These are phyloP conservation scores for Hyaloperonospora brassicae DNA, from an alignment of 352 stramenopile species.

Conservation along the genomic window DNA sequence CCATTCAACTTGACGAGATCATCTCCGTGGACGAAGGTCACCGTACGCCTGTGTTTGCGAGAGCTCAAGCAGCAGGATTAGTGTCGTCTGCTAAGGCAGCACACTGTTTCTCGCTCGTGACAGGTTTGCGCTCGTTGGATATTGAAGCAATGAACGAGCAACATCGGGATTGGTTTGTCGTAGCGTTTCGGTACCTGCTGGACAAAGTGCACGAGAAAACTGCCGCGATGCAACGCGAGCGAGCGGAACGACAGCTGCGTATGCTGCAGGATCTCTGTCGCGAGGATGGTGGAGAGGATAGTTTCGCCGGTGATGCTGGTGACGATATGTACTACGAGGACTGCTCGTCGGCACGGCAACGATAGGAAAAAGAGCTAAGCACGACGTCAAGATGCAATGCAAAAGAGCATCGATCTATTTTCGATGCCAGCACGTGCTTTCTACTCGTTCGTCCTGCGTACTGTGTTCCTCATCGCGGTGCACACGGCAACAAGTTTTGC, in stretches of 20 bases:
- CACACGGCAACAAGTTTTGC: constrained; percentile 46
- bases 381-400: constrained; percentile 18
- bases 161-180: constrained; percentile 78
- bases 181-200: constrained; percentile 78
- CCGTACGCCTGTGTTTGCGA: constrained; percentile 56
- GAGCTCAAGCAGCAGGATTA: constrained; percentile 29
- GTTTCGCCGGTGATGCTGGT: constrained; percentile 19
- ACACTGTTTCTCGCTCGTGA: constrained; percentile 71
- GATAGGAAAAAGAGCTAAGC: neutral
- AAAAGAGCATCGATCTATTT: constrained; percentile 22
- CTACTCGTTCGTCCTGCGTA: neutral
- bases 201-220: constrained; percentile 84
- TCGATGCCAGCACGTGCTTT: constrained; percentile 8
- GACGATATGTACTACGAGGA: constrained; percentile 33
- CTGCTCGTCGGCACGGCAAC: constrained; percentile 9
- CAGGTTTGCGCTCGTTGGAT: constrained; percentile 52
- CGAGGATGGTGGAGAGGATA: constrained; percentile 23
- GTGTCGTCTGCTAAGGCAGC: constrained; percentile 22
- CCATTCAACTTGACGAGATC: constrained; percentile 72
- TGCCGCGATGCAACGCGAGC: constrained; percentile 61
- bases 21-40: constrained; percentile 44
- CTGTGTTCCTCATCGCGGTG: constrained; percentile 12
- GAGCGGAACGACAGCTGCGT: constrained; percentile 66
- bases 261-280: constrained; percentile 68
- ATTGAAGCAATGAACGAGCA: constrained; percentile 66